These are phyloP conservation scores for Platanus orientalis DNA, from an alignment of 164 flowering plant genomes.

Conservation along the genomic window DNA sequence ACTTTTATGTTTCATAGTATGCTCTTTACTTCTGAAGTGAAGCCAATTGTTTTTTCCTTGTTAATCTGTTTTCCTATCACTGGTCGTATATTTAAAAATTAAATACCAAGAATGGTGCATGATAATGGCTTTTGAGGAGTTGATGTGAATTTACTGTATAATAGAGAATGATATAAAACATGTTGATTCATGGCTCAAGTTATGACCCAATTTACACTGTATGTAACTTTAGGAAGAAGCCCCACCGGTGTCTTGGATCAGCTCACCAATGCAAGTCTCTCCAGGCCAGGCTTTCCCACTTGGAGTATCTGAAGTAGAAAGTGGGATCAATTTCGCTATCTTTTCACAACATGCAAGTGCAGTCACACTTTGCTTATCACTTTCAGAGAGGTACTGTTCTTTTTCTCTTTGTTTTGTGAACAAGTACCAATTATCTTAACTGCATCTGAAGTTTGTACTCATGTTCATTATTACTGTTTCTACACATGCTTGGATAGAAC, in stretches of 20 bases:
- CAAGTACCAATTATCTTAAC: no score
- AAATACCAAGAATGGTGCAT: background rate
- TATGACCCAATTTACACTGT: background rate
- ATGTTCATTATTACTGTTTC: no score
- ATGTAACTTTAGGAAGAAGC: constrained; percentile 38
- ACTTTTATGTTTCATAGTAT: no score
- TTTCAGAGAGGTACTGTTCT: constrained; percentile 46
- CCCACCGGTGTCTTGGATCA: constrained; percentile 28
- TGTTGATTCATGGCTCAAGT: background rate
- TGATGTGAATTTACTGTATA: background rate
- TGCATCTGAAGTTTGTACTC: no score
- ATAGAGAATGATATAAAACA: background rate
- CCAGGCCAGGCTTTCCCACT: constrained; percentile 84
- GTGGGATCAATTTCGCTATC: constrained; percentile 79
- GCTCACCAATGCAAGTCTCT: constrained; percentile 33
- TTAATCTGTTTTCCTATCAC: no score
- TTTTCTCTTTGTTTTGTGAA: background rate
- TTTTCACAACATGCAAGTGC: constrained; percentile 87
- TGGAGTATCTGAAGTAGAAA: constrained; percentile 78
- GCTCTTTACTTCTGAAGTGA: no score
- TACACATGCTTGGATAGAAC: no score
- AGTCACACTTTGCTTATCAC: constrained; percentile 72
- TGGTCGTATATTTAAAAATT: background rate
- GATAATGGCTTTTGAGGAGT: background rate
- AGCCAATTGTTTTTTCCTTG: no score